Conservation (phyloP, 2,329 filamentous ascomycete species). For the Sporothrix humicola region DNA sequence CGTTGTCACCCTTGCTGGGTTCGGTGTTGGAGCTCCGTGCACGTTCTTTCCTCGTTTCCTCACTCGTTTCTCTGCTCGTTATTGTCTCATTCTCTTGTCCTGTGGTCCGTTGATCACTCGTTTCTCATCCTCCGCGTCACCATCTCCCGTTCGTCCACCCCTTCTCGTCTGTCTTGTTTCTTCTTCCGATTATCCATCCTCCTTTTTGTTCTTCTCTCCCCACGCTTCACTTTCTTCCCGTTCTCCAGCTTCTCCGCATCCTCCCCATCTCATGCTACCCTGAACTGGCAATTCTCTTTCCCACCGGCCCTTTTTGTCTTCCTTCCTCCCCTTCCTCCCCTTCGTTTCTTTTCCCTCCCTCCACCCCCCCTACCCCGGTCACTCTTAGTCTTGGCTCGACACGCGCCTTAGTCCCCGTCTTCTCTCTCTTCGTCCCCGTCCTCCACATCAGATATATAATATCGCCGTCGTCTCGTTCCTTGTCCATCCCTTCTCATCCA, state of each 20-base stretch:
- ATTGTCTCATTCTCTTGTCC: not conserved
- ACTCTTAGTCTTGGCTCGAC: conserved; percentile 7
- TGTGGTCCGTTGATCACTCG: not conserved
- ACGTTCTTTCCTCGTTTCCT: not conserved
- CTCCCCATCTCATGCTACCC: conserved; percentile 15
- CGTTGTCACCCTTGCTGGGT: not conserved
- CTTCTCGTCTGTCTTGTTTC: not conserved
- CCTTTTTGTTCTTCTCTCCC: not conserved
- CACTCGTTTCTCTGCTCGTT: not conserved
- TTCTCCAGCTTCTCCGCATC: conserved; percentile 21
- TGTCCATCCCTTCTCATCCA: not conserved
- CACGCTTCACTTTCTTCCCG: not conserved
- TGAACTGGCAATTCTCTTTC: not conserved
- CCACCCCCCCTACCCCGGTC: not conserved
- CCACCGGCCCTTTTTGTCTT: not conserved
- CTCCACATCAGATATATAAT: conserved; percentile 14
- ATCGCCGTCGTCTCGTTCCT: not conserved
- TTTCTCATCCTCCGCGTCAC: not conserved
- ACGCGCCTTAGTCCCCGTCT: not conserved
- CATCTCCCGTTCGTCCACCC: not conserved
- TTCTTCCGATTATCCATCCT: conserved; percentile 4
- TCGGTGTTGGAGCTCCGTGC: not conserved
- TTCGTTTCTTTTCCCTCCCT: not conserved
- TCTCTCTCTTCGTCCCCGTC: not conserved
- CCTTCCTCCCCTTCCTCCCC: not conserved